Conservation (phyloP, 1,284 basidiomycete genomes). For the Ceratobasidium sp. region DNA sequence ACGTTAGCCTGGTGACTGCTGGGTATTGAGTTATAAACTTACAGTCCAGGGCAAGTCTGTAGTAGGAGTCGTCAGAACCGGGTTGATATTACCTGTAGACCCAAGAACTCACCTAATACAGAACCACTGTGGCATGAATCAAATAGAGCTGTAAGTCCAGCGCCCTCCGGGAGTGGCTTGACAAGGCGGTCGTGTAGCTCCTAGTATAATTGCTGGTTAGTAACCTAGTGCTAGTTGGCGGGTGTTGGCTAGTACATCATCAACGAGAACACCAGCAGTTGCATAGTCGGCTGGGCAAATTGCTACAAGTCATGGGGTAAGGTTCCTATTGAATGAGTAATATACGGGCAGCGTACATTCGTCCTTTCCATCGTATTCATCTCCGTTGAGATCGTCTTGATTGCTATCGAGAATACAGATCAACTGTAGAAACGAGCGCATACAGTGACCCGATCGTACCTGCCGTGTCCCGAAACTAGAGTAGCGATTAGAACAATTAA, state of each 20-base stretch:
- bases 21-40: neutral
- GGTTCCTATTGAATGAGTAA: neutral
- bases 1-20: neutral
- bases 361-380: constrained; percentile 35
- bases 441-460: neutral
- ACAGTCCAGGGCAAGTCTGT: constrained; percentile 34
- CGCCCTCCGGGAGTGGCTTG: constrained; percentile 30
- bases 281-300: constrained; percentile 35
- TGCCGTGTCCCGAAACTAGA: constrained; percentile 24
- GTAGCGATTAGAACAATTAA: neutral
- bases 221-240: neutral
- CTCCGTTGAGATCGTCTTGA: constrained; percentile 26
- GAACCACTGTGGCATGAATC: constrained; percentile 35
- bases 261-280: constrained; percentile 27
- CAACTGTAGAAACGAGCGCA: neutral
- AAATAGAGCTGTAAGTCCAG: constrained; percentile 32
- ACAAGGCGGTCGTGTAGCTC: constrained; percentile 27
- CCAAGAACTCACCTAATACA: constrained; percentile 13
- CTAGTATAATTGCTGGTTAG: neutral
- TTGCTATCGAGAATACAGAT: constrained; percentile 9
- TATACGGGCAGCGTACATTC: constrained; percentile 12
- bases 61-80: neutral
- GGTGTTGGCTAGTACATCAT: neutral
- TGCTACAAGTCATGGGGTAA: constrained; percentile 4
- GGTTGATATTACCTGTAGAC: neutral